Base-by-base conservation (phyloP, 495 filamentous ascomycete genomes). In the Viridothelium virens region DNA sequence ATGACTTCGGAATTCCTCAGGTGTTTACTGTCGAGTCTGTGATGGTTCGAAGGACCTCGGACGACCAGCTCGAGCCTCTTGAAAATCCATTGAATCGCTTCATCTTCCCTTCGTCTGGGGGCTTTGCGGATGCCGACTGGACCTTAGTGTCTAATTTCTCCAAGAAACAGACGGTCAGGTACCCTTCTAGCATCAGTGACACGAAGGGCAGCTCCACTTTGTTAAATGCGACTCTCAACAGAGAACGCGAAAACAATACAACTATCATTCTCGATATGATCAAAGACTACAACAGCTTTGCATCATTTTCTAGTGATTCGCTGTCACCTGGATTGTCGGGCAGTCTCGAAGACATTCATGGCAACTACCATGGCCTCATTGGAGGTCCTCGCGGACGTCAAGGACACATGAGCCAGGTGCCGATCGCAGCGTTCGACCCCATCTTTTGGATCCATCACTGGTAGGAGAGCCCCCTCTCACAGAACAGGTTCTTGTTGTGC, bases 381-480 rank as follows among this genome's bases (percentile, higher is more conserved):
- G 41, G 41, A 7, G 53, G 53, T 7, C 2, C 10, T 34, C 25
- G 25, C 25, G 25, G 25, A 25, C 25, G 25, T 25, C 25, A 25
- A 25, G 53, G 53, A 9, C 53, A 59, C 14, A 59, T 59, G 53
- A 10, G 11, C 5, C 25, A 59, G 33, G 53, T 59, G 53, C 53
- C 53, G 7, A 31, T 59, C 7, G 53, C 53, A 36, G 53, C 53
- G 3, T 59, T 59, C 31, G 53, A 59, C 14, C 53, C 53, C 7
- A 14, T 59, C 25, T 59, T 59, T 14, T 59, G n/a, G 25, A 7
- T 59, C 3, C 53, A 59, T 31, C 53, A 59, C 36, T 59, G 53
- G 53, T 59, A 36, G 36, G 53, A 34, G 7, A 9, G 7, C 7
- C 31, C 5, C 10, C 25, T 25, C 25, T 1, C 25, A 25, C 25